Percentiles rank a stretch among this genome's conserved stretches.
Evolutionary conservation across 495 filamentous ascomycete genomes (phyloP).

Genomic region (Tuber calosporum): DNA sequence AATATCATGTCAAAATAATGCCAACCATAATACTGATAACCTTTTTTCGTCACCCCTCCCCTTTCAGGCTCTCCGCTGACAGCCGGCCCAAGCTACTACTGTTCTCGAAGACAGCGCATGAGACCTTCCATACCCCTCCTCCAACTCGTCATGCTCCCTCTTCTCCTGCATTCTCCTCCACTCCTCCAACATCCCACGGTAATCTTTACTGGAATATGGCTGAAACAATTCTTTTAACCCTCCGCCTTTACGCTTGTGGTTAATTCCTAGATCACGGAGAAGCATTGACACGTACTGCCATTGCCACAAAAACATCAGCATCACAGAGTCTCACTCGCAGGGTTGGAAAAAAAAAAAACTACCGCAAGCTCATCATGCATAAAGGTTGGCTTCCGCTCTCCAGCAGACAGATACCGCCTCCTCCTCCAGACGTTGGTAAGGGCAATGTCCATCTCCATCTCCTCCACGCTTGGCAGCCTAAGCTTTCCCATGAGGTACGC

Average conservation of each 20-base stretch:
- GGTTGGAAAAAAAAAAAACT: neutral
- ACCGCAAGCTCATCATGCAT: slow-evolving; percentile 36
- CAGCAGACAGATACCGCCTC: slow-evolving; percentile 25
- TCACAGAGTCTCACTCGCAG: neutral
- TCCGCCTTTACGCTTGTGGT: slow-evolving; percentile 26
- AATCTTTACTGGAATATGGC: slow-evolving; percentile 34
- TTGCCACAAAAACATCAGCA: slow-evolving; percentile 25
- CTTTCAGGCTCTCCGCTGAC: neutral
- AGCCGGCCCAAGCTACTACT: neutral
- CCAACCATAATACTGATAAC: neutral
- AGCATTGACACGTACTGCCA: slow-evolving; percentile 61
- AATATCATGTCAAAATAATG: neutral
- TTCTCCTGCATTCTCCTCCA: slow-evolving; percentile 20
- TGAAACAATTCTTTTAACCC: slow-evolving; percentile 30
- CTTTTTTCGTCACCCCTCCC: neutral
- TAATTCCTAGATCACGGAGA: slow-evolving; percentile 58
- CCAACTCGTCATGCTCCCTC: slow-evolving; percentile 12
- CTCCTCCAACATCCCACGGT: slow-evolving; percentile 35
- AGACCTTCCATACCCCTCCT: slow-evolving; percentile 5
- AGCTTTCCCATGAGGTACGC: slow-evolving; percentile 52
- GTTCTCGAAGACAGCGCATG: neutral
- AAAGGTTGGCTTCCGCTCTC: slow-evolving; percentile 31
- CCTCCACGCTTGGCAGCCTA: slow-evolving; percentile 13
- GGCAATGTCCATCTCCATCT: slow-evolving; percentile 28
- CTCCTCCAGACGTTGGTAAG: slow-evolving; percentile 31